Base-by-base conservation (phyloP, 176 grass and related monocot species). In the Paspalum notatum region DNA sequence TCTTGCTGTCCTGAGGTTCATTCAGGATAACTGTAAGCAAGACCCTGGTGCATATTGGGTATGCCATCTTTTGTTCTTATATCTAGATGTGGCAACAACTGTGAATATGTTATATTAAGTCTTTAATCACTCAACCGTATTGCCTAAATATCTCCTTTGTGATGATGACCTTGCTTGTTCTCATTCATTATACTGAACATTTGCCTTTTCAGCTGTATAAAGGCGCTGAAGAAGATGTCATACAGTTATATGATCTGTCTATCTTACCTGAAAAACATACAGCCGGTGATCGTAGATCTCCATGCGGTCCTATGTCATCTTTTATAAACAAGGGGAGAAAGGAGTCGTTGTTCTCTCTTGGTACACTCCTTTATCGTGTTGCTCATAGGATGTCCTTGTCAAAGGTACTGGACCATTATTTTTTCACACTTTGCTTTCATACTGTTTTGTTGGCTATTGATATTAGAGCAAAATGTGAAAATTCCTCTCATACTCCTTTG, bases 41-140 rank as follows among this genome's bases (percentile, higher is more conserved):
- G 92, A 99, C 62, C 96, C 92, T 86, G 90, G 92, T 86, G 92
- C 96, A 85, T 99, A 99, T 80, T 99, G 88, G 96, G 96, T 99
- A 98, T 82, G 68, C 8, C 52, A 53, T 43, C 16, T 67, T 43
- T 76, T 63, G 17, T 17, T 63, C 57, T 89, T 56, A 12, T 61
- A 53, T 18, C 14, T 66, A 24, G 39, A 22, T 50, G 25, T 45
- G 5, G 21, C 27, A n/a, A 12, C 7, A 66, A 25, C 20, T 61
- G 15, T 47, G 22, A 55, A 49, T 9, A 21, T 78, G 41, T 71
- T 61, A 20, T 71, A 51, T 62, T 80, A n/a, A 47, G 4, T 72
- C 37, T 53, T 82, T 68, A 74, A 25, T 66, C 41, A 47, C 66
- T 48, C 46, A 58, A 63, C 32, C 46, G 10, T 39, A 43, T 48